phyloP scores from a whole-genome alignment of 2,329 filamentous ascomycete species.

The Colletotrichum lupini region DNA sequence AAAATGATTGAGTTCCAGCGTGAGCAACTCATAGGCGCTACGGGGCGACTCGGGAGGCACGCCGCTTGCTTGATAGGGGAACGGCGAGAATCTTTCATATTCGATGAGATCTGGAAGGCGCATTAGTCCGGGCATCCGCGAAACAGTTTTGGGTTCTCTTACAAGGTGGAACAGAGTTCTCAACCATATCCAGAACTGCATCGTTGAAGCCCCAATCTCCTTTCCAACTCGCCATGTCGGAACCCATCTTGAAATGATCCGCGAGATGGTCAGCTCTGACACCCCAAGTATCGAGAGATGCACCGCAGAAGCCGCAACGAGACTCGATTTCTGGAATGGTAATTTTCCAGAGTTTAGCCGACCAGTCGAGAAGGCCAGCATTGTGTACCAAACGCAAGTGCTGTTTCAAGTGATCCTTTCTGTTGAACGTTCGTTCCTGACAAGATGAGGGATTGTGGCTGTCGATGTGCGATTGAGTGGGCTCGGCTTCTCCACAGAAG shows the following conservation, averaged over 20 bases:
- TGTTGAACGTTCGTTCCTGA: constrained; percentile 56
- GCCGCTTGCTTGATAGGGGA: constrained; percentile 23
- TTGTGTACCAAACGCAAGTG: constrained; percentile 43
- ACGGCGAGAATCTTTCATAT: constrained; percentile 28
- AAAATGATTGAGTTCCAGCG: constrained; percentile 47
- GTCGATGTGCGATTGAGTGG: constrained; percentile 47
- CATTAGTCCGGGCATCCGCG: not conserved
- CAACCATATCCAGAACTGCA: constrained; percentile 46
- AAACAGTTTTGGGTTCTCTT: not conserved
- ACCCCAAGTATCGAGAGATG: constrained; percentile 46
- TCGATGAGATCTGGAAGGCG: constrained; percentile 13
- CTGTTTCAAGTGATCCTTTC: constrained; percentile 57
- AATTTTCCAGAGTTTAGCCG: constrained; percentile 11
- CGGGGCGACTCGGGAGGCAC: constrained; percentile 37
- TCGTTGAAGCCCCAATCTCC: constrained; percentile 53
- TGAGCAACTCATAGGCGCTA: constrained; percentile 48
- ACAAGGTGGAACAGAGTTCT: constrained; percentile 51
- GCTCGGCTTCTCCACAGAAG: constrained; percentile 48
- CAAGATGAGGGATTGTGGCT: constrained; percentile 57
- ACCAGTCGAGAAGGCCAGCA: not conserved
- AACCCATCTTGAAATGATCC: constrained; percentile 51
- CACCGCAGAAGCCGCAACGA: constrained; percentile 51
- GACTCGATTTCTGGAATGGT: constrained; percentile 32
- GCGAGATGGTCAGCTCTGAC: constrained; percentile 49
- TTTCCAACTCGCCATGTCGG: constrained; percentile 52